Evolutionary conservation across 2,329 filamentous ascomycete species (phyloP), one percentile per base, ranked within the genome.

Genomic region (Aspergillus ruber): DNA sequence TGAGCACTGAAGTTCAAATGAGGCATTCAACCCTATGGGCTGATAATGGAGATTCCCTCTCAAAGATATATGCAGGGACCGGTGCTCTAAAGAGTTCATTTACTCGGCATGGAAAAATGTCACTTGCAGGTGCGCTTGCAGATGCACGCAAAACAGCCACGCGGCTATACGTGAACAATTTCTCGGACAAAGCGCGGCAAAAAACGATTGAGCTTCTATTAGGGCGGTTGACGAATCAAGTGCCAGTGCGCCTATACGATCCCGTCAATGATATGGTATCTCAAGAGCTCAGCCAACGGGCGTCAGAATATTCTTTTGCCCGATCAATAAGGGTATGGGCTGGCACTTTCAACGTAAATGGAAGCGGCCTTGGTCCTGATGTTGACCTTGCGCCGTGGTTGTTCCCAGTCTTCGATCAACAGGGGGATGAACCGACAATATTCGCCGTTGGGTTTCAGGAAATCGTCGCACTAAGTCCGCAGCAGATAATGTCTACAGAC

Each of bases 401-500:
- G 3, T 90, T 86, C 61, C 70, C 78, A 3, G 77, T 81, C 4
- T 67, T 81, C 3, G 75, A 80, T 43, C 57, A 67, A 15, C 72
- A 75, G n/a, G 69, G 76, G 40, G 72, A 78, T 42, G 82, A 87
- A 51, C 90, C 93, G 5, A 87, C 91, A 49, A 87, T 98, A 33
- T 83, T 95, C 44, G 90, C 86, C 6, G 84, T 96, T 13, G 93
- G 89, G 0, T 97, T 98, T 59, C 93, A 98, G 64, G 93, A 98
- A 68, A 97, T 98, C 53, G 93, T 98, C n/a, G 88, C 95, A 62
- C 74, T 98, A 42, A 96, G 89, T 58, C 93, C 94, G 13, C 91
- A 97, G 65, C 93, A 98, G 62, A 97, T 98, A 62, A 96, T 98
- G 90, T 95, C 94, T 55, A 97, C 90, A 50, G 91, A 98, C 64